A percentile compares a stretch with the other conserved stretches of the same genome.
phyloP scores from a whole-genome alignment of 1,284 basidiomycete genomes.

The Ganoderma resinaceum region DNA sequence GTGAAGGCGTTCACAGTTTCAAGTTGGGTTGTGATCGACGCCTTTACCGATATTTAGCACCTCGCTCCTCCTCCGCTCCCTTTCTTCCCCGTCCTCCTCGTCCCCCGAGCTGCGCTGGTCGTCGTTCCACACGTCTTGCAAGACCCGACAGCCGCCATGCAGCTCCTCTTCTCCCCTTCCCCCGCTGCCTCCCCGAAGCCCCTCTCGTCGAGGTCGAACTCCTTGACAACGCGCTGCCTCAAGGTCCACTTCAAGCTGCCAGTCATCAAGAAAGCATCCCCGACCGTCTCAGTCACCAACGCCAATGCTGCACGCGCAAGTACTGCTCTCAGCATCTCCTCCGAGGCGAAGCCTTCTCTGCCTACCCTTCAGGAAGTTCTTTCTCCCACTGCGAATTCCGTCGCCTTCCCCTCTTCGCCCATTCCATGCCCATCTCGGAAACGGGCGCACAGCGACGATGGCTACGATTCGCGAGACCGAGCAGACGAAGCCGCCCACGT shows the following conservation, averaged over 20 bases:
- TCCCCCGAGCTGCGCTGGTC: conserved; percentile 31
- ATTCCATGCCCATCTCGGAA: conserved; percentile 33
- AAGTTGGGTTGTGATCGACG: conserved; percentile 8
- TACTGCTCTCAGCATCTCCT: conserved; percentile 13
- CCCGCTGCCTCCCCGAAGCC: conserved; percentile 10
- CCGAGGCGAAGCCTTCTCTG: not conserved
- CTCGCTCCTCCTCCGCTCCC: conserved; percentile 5
- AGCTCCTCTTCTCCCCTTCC: conserved; percentile 16
- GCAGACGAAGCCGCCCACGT: conserved; percentile 12
- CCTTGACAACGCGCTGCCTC: conserved; percentile 20
- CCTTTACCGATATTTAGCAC: conserved; percentile 10
- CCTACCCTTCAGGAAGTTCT: conserved; percentile 19
- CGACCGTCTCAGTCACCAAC: conserved; percentile 41
- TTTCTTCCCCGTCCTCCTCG: conserved; percentile 13
- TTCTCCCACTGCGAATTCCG: conserved; percentile 23
- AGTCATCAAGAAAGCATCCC: conserved; percentile 33
- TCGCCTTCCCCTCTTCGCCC: conserved; percentile 41
- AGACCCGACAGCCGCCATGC: conserved; percentile 18
- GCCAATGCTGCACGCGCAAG: conserved; percentile 34
- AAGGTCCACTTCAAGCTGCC: conserved; percentile 30
- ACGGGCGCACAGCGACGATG: conserved; percentile 25
- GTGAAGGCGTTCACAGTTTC: conserved; percentile 20
- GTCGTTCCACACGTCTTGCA: conserved; percentile 29
- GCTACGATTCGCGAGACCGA: conserved; percentile 10
- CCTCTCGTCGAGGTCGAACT: conserved; percentile 22